phyloP scores from a whole-genome alignment of 2,329 filamentous ascomycete species.

The Tolypocladium pustulatum region DNA sequence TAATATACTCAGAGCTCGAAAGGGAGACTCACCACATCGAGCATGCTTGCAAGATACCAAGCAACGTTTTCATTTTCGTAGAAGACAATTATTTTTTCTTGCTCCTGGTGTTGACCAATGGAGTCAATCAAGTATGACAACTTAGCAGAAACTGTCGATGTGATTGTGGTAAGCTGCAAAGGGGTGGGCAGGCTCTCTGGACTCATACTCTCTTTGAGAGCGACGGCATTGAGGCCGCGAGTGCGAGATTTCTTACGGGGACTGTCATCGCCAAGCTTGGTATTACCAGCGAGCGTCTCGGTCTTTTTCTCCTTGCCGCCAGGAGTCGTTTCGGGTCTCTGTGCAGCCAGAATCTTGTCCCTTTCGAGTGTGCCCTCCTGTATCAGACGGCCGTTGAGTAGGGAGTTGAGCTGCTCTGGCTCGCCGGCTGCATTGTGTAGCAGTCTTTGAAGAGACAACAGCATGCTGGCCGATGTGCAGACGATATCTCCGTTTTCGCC shows the following conservation, averaged over 20 bases:
- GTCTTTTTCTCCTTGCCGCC: slow-evolving; percentile 7
- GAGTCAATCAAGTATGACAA: slow-evolving; percentile 73
- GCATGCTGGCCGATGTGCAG: slow-evolving; percentile 38
- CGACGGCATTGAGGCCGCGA: slow-evolving; percentile 14
- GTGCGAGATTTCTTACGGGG: slow-evolving; percentile 20
- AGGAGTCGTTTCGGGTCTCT: slow-evolving; percentile 4
- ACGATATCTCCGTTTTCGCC: slow-evolving; percentile 35
- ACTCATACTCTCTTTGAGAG: slow-evolving; percentile 10
- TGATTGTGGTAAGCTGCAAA: slow-evolving; percentile 48
- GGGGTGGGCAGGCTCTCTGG: slow-evolving; percentile 25
- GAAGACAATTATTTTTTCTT: slow-evolving; percentile 85
- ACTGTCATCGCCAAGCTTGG: slow-evolving; percentile 28
- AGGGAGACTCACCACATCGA: slow-evolving; percentile 52
- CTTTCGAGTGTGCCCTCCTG: slow-evolving; percentile 27
- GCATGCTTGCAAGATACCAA: slow-evolving; percentile 71
- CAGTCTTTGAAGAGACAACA: slow-evolving; percentile 41
- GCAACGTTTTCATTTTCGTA: slow-evolving; percentile 84
- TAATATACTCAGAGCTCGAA: neutral
- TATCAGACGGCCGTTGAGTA: slow-evolving; percentile 36
- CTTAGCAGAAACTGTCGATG: slow-evolving; percentile 81
- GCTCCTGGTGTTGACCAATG: slow-evolving; percentile 54
- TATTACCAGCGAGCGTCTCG: slow-evolving; percentile 28
- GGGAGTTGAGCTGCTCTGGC: slow-evolving; percentile 31
- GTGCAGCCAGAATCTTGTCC: slow-evolving; percentile 15
- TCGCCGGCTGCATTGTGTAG: slow-evolving; percentile 34